phyloP scores from a whole-genome alignment of 352 stramenopile genomes.

The Phytophthora ohioensis region DNA sequence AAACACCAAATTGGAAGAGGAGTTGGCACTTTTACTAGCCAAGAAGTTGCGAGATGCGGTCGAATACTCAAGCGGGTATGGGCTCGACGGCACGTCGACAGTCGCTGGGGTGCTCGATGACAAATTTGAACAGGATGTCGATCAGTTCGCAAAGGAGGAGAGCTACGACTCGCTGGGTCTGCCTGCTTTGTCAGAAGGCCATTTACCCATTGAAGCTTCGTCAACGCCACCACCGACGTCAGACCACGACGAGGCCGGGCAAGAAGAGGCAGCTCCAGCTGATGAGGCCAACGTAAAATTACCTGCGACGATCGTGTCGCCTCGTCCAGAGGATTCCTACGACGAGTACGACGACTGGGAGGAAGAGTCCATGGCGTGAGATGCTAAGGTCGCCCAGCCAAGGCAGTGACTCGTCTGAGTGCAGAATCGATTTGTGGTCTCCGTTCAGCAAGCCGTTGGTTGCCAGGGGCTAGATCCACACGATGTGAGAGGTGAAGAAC shows the following conservation, averaged over 20 bases:
- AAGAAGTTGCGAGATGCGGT: constrained; percentile 64
- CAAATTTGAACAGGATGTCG: constrained; percentile 14
- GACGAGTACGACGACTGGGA: constrained; percentile 77
- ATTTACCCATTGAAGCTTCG: constrained; percentile 11
- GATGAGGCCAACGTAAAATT: constrained; percentile 5
- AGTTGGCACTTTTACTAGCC: constrained; percentile 51
- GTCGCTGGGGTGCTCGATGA: constrained; percentile 31
- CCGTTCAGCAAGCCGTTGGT: background rate
- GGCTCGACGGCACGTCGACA: constrained; percentile 57
- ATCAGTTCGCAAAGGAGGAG: constrained; percentile 42
- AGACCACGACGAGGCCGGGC: constrained; percentile 8
- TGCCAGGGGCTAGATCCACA: constrained; percentile 5
- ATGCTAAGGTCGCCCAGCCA: background rate
- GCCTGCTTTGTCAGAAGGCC: constrained; percentile 44
- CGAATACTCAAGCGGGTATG: constrained; percentile 76
- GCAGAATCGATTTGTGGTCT: background rate
- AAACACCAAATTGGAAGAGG: constrained; percentile 45
- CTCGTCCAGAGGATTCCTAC: constrained; percentile 57
- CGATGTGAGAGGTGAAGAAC: background rate
- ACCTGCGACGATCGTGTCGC: constrained; percentile 8
- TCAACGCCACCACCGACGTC: constrained; percentile 6
- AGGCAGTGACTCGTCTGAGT: background rate
- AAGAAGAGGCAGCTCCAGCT: constrained; percentile 2
- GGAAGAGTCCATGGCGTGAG: constrained; percentile 51
- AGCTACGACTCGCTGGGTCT: constrained; percentile 77